These are phyloP conservation scores for Quercus robur DNA, from an alignment of 306 rosid species.

Conservation along the genomic window DNA sequence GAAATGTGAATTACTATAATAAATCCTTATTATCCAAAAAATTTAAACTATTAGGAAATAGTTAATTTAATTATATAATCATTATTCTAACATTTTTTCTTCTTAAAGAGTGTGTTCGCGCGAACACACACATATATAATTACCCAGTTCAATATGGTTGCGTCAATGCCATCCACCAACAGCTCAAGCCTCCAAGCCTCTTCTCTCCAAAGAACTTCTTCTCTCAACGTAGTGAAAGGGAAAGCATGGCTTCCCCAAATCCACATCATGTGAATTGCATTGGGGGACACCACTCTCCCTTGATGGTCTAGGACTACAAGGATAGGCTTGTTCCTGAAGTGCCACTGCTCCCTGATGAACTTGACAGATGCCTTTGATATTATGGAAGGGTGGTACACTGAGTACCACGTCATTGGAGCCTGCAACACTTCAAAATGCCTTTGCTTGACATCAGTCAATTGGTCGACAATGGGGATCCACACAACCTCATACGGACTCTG, in stretches of 20 bases:
- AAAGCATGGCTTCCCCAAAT: conserved; percentile 66
- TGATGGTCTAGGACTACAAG: conserved; percentile 61
- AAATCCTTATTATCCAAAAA: too few species aligned
- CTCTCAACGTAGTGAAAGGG: conserved; percentile 57
- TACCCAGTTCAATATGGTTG: conserved; percentile 54
- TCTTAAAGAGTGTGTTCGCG: too few species aligned
- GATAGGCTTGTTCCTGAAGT: conserved; percentile 55
- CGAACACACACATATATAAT: background rate
- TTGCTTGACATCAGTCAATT: conserved; percentile 33
- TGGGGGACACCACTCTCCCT: conserved; percentile 56
- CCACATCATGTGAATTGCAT: conserved; percentile 78
- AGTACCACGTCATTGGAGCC: conserved; percentile 45
- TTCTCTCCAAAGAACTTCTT: conserved; percentile 61
- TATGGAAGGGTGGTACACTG: conserved; percentile 45
- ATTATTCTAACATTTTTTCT: too few species aligned
- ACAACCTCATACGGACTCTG: conserved; percentile 41
- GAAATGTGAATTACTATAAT: background rate
- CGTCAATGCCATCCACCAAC: conserved; percentile 50
- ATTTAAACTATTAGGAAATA: too few species aligned
- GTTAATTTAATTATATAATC: too few species aligned
- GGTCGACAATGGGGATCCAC: conserved; percentile 55
- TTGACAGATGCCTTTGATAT: conserved; percentile 42
- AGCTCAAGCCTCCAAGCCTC: conserved; percentile 60
- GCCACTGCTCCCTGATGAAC: conserved; percentile 53
- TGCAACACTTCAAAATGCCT: conserved; percentile 27